Evolutionary conservation across 306 rosid genomes (phyloP).

Genomic region (Acacia acuminata): DNA sequence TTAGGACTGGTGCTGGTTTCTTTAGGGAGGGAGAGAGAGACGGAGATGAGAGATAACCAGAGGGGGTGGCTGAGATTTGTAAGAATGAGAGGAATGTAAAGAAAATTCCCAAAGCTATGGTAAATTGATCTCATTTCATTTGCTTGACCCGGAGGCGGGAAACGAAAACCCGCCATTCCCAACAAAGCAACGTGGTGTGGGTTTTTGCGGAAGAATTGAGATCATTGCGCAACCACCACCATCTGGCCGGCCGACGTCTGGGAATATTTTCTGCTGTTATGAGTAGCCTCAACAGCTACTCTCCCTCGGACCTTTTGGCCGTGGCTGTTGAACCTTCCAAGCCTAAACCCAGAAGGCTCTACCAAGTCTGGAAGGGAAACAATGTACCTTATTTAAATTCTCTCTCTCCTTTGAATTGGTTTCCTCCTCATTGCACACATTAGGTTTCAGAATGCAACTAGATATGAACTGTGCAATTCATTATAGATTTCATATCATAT

Average conservation of each 20-base stretch:
- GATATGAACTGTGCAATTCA: not conserved
- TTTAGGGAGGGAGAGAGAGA: constrained; percentile 35
- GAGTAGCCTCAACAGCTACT: constrained; percentile 23
- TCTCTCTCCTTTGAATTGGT: not conserved
- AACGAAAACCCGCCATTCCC: not conserved
- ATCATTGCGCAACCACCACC: not conserved
- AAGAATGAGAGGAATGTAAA: constrained; percentile 32
- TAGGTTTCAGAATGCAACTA: not conserved
- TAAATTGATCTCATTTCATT: constrained; percentile 37
- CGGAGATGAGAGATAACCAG: constrained; percentile 14
- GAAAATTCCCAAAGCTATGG: constrained; percentile 27
- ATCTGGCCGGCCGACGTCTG: not conserved
- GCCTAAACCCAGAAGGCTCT: constrained; percentile 43
- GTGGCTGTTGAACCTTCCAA: constrained; percentile 21
- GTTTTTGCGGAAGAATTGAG: constrained; percentile 32
- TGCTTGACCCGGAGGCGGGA: constrained; percentile 26
- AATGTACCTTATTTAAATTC: not conserved
- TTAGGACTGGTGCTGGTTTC: constrained; percentile 39
- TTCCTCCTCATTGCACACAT: constrained; percentile 8
- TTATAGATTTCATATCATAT: not conserved
- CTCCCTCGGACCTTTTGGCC: constrained; percentile 40
- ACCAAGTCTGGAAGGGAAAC: constrained; percentile 74
- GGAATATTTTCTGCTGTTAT: constrained; percentile 3
- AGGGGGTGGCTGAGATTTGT: constrained; percentile 36
- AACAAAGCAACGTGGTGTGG: constrained; percentile 16